Percentiles rank a stretch among this genome's conserved stretches.
phyloP scores from a whole-genome alignment of 345 rosid genomes.

The Citrus glauca region DNA sequence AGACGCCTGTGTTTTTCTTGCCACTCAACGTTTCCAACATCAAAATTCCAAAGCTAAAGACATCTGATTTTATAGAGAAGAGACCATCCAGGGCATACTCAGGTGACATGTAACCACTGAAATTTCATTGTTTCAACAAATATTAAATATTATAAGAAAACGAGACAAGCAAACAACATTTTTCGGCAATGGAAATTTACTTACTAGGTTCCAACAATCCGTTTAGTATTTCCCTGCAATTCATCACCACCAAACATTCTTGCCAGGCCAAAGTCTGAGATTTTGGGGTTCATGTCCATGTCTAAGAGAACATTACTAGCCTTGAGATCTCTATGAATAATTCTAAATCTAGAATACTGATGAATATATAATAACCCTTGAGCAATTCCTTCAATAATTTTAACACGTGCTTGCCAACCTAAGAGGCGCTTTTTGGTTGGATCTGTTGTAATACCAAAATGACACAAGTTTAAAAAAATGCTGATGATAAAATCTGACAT shows the following conservation, averaged over 20 bases:
- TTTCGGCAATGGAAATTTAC: not conserved
- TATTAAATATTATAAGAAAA: too few species aligned
- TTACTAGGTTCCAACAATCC: constrained; percentile 48
- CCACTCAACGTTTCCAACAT: constrained; percentile 46
- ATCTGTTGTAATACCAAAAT: constrained; percentile 3
- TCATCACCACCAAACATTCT: constrained; percentile 43
- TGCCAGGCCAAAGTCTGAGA: constrained; percentile 53
- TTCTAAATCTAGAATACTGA: constrained; percentile 23
- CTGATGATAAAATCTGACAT: not conserved
- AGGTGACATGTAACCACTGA: constrained; percentile 44
- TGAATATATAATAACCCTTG: constrained; percentile 42
- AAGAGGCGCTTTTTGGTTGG: not conserved
- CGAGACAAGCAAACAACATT: not conserved
- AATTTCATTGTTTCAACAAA: not conserved
- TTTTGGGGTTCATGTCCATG: constrained; percentile 44
- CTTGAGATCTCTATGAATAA: constrained; percentile 30
- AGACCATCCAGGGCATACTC: constrained; percentile 15
- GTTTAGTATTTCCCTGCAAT: constrained; percentile 34
- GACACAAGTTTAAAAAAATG: not conserved
- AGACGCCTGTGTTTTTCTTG: constrained; percentile 40
- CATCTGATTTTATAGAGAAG: constrained; percentile 9
- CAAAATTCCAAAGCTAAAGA: constrained; percentile 7
- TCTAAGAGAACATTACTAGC: constrained; percentile 41
- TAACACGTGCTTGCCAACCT: constrained; percentile 19
- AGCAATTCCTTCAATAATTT: constrained; percentile 28